Base-by-base conservation (phyloP, 2,329 filamentous ascomycete genomes). In the Didymella keratinophila region DNA sequence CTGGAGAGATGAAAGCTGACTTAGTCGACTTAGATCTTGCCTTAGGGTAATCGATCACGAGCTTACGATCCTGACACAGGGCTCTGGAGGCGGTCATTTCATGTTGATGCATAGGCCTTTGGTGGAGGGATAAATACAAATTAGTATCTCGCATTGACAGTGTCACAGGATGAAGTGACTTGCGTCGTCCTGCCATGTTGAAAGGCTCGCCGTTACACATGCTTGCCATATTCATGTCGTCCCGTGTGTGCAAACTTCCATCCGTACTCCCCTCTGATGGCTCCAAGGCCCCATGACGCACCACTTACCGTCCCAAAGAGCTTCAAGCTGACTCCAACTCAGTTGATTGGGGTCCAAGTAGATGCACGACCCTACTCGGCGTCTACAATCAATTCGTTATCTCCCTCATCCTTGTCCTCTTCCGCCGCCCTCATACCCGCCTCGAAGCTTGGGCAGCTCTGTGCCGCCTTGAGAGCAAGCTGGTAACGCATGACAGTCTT, bases 401-500 rank as follows among this genome's bases (percentile, higher is more conserved):
- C 56, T 20, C 30, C 58, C 37, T 51, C 28, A 11, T 42, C 37
- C 1, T 47, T 55, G 18, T 27, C 49, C 7, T 54, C 58, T 28
- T 47, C 51, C 3, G 56, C 61, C 27, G 39, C 61, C 41, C 42
- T 48, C n/a, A 58, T 46, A 5, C 56, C 56, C 4, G 25, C 45
- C 32, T 63, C 56, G 25, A 66, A 73, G 10, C 64, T 67, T 4
- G 52, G 36, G 57, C 52, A 72, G 32, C 12, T 34, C 47, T 63
- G 56, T 2, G 70, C 71, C 20, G 65, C 67, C 18, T 50, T 57
- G 23, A 70, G 48, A 2, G 73, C 72, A 23, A 76, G 56, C 56
- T 68, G 64, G 28, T 70, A 69, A 41, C 56, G 60, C 59, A 74
- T 64, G 48, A 65, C 54, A 9, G 54, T 21, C 62, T 73, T 75